Base-by-base conservation (phyloP, 2,329 filamentous ascomycete species). In the Aureobasidium sp. region DNA sequence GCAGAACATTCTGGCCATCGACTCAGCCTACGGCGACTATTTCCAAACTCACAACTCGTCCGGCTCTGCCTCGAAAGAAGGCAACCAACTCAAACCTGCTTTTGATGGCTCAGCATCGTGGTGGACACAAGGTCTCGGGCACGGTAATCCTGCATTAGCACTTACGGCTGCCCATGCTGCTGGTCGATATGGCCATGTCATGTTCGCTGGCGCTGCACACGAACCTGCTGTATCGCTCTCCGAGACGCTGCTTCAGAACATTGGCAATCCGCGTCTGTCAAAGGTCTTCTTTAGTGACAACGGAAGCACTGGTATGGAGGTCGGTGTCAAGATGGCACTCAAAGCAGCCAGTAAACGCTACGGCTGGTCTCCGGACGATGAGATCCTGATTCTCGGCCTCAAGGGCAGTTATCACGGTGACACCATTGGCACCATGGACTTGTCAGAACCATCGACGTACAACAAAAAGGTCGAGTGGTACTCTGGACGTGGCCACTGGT, bases 381-480 rank as follows among this genome's bases (percentile, higher is more conserved):
- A 82, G 9, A 78, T 92, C 12, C 84, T 84, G 3, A 83, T 94
- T 2, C 71, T 95, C 3, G 90, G 90, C 0, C 76, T 95, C 11
- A 89, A 87, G 70, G 89, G 89, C 0, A 89, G 87, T 66, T 95
- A 95, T 68, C 91, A 95, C 68, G 91, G 90, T 1, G 91, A 95
- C 69, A 95, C 90, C 0, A 91, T 95, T 51, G 90, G 90, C 0
- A 89, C 89, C 0, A 94, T 95, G 91, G 90, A 94, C 71, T 89
- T 86, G 59, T 85, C 88, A 0, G 89, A 94, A 70, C 90, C 90
- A 0, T 87, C 84, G 37, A 83, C 84, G 0, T 95, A 82, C 72
- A 95, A 95, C 68, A 83, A 90, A 68, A 90, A 90, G 71, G 87
- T 92, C 0, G 90, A 94, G 69, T 95, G 90, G 90, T 95, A 95